phyloP scores from a whole-genome alignment of 2,329 filamentous ascomycete species.

The Apiospora pterosperma region DNA sequence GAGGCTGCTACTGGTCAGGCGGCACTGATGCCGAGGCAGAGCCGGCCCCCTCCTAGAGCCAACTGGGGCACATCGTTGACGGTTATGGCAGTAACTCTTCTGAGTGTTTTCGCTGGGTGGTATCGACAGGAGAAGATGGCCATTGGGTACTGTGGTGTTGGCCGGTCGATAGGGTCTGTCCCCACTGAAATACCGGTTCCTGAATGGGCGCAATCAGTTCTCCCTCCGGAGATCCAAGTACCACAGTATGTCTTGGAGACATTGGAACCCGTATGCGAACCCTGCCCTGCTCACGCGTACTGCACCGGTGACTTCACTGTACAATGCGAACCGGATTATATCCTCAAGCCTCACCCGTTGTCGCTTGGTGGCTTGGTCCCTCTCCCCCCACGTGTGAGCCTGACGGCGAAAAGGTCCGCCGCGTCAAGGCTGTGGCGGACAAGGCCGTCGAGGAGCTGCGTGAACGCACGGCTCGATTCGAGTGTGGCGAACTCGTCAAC shows the following conservation, averaged over 20 bases:
- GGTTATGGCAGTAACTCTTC: conserved; percentile 66
- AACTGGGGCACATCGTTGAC: conserved; percentile 63
- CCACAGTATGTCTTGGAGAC: conserved; percentile 70
- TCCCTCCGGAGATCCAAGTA: conserved; percentile 56
- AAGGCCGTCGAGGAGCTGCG: conserved; percentile 83
- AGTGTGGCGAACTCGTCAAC: conserved; percentile 73
- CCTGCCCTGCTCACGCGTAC: conserved; percentile 84
- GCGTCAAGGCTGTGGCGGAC: conserved; percentile 83
- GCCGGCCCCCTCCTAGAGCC: conserved; percentile 32
- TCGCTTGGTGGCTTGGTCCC: conserved; percentile 78
- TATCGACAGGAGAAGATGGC: conserved; percentile 95
- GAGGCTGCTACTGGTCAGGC: conserved; percentile 53
- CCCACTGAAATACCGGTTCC: conserved; percentile 42
- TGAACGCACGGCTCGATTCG: conserved; percentile 80
- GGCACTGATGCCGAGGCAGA: conserved; percentile 35
- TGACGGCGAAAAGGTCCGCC: conserved; percentile 86
- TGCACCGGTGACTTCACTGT: conserved; percentile 78
- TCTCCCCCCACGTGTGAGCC: conserved; percentile 90
- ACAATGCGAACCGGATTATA: conserved; percentile 81
- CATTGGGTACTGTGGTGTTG: conserved; percentile 91
- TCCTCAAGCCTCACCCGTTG: conserved; percentile 80
- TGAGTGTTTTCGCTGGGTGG: conserved; percentile 73
- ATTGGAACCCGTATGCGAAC: conserved; percentile 79
- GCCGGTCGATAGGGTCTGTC: conserved; percentile 55
- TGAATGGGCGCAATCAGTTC: conserved; percentile 34